Conservation (phyloP, 345 rosid genomes). For the Salix viminalis region DNA sequence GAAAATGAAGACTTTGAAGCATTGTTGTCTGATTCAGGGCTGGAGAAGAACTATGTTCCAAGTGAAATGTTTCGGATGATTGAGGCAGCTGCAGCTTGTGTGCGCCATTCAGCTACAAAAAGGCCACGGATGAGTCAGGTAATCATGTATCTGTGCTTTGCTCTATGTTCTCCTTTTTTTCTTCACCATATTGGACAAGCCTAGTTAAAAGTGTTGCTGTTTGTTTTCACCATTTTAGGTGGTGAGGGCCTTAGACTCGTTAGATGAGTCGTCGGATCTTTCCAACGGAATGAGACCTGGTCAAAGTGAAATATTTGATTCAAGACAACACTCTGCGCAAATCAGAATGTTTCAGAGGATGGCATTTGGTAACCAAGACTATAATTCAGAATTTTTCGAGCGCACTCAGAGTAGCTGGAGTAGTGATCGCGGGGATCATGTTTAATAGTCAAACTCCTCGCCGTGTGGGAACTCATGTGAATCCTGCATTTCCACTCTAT, state of each 20-base stretch:
- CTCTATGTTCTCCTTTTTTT: neutral
- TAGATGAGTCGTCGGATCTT: conserved; percentile 69
- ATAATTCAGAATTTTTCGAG: conserved; percentile 64
- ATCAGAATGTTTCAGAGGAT: conserved; percentile 87
- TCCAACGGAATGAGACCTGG: conserved; percentile 93
- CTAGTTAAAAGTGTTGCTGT: neutral
- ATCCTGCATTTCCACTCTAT: neutral
- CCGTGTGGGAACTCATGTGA: neutral
- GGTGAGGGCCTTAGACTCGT: conserved; percentile 78
- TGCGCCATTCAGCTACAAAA: conserved; percentile 81
- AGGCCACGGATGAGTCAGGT: conserved; percentile 98
- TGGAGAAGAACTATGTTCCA: conserved; percentile 52
- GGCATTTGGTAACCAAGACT: conserved; percentile 94
- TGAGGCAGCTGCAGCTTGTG: conserved; percentile 97
- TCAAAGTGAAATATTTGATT: conserved; percentile 68
- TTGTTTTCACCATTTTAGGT: conserved; percentile 33
- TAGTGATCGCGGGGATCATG: conserved; percentile 40
- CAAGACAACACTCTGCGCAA: conserved; percentile 85
- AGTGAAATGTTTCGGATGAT: conserved; percentile 87
- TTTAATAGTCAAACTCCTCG: conserved; percentile 34
- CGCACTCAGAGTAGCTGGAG: conserved; percentile 81
- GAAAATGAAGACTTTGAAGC: conserved; percentile 63
- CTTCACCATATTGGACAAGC: neutral
- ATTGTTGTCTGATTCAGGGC: conserved; percentile 66
- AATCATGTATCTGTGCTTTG: neutral